phyloP scores from a whole-genome alignment of 2,329 filamentous ascomycete genomes.

The Aureobasidium zeae region DNA sequence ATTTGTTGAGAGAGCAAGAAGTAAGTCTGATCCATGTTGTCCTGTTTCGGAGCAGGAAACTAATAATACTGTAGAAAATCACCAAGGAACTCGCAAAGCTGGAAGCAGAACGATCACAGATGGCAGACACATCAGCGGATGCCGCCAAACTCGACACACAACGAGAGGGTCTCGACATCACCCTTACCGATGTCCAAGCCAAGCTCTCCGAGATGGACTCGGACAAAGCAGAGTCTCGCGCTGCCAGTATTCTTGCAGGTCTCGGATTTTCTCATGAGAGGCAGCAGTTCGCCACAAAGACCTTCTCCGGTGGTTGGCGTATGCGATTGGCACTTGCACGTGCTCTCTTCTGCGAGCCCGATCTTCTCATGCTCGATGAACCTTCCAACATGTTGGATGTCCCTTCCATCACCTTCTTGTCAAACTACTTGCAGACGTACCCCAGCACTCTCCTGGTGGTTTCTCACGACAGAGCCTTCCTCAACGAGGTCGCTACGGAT shows the following conservation, averaged over 20 bases:
- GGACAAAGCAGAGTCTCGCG: conserved; percentile 91
- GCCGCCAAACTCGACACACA: conserved; percentile 77
- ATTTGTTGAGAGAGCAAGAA: conserved; percentile 78
- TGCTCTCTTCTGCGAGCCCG: conserved; percentile 95
- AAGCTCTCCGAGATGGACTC: conserved; percentile 98
- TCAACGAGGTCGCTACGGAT: conserved; percentile 98
- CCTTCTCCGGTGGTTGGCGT: conserved; percentile 98
- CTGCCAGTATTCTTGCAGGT: conserved; percentile 91
- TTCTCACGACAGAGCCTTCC: conserved; percentile 96
- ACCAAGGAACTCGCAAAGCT: conserved; percentile 63
- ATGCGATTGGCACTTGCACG: conserved; percentile 93
- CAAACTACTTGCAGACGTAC: conserved; percentile 88
- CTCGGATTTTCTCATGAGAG: conserved; percentile 91
- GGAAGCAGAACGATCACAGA: conserved; percentile 63
- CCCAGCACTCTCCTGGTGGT: conserved; percentile 93
- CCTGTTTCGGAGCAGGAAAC: conserved; percentile 26
- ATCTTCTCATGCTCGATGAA: conserved; percentile 92
- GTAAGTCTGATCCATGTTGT: not conserved
- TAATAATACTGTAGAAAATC: conserved; percentile 49
- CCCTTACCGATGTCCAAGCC: conserved; percentile 78
- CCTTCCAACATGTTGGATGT: conserved; percentile 99
- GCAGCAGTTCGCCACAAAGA: conserved; percentile 88
- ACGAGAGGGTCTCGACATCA: conserved; percentile 80
- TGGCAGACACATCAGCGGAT: conserved; percentile 89
- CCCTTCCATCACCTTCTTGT: conserved; percentile 96